phyloP scores from a whole-genome alignment of 495 filamentous ascomycete species.

The Peziza echinospora region DNA sequence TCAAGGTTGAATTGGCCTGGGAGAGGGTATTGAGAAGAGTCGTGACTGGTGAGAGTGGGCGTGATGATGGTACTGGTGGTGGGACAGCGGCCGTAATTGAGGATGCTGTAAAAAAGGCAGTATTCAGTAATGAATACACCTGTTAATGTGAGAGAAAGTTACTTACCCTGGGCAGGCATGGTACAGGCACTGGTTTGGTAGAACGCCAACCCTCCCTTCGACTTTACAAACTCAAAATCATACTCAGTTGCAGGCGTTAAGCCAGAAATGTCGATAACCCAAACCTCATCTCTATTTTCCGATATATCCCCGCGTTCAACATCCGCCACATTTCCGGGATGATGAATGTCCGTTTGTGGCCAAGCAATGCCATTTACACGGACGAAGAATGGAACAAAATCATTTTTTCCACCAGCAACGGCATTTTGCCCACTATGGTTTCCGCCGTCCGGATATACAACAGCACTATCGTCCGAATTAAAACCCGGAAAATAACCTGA shows the following conservation, averaged over 20 bases:
- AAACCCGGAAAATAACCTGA: slow-evolving; percentile 9
- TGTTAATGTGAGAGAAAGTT: neutral
- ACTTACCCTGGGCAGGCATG: slow-evolving; percentile 18
- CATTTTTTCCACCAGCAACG: slow-evolving; percentile 9
- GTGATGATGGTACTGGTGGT: slow-evolving; percentile 12
- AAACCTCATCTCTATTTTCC: slow-evolving; percentile 15
- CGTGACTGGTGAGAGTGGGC: slow-evolving; percentile 18
- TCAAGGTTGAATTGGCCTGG: slow-evolving; percentile 14
- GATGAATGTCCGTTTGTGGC: slow-evolving; percentile 16
- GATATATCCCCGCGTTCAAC: slow-evolving; percentile 10
- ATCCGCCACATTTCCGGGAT: slow-evolving; percentile 5
- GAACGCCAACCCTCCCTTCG: slow-evolving; percentile 9
- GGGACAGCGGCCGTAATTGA: neutral
- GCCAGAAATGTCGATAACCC: slow-evolving; percentile 17
- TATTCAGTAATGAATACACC: neutral
- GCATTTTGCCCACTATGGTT: neutral
- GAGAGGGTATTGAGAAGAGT: slow-evolving; percentile 16
- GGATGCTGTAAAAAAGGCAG: neutral
- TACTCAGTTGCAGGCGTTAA: slow-evolving; percentile 19
- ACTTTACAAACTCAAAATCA: slow-evolving; percentile 20
- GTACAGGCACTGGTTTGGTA: slow-evolving; percentile 18
- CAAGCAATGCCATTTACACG: slow-evolving; percentile 19
- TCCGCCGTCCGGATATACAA: neutral
- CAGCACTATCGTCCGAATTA: slow-evolving; percentile 6
- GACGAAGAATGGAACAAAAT: slow-evolving; percentile 15